phyloP scores from a whole-genome alignment of 1,284 basidiomycete species.

The Trichosporon ovoides region DNA sequence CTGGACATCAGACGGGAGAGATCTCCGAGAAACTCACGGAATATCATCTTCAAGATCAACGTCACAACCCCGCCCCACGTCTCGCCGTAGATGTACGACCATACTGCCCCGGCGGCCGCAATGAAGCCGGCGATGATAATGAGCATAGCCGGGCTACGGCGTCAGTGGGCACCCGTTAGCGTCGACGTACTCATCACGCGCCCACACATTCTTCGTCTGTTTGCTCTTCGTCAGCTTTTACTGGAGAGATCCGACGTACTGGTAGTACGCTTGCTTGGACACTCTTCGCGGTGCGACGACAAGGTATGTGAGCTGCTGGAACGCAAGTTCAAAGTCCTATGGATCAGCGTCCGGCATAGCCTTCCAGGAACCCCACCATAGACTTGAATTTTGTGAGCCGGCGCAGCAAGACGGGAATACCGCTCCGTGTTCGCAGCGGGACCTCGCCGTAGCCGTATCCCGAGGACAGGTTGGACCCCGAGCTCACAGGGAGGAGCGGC shows the following conservation, averaged over 20 bases:
- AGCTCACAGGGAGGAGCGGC: neutral
- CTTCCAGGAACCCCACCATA: conserved; percentile 58
- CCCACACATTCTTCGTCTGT: conserved; percentile 99
- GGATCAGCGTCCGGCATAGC: neutral
- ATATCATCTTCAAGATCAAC: conserved; percentile 71
- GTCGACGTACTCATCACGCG: conserved; percentile 67
- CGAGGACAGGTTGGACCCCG: neutral
- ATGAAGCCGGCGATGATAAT: conserved; percentile 69
- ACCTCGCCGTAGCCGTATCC: neutral
- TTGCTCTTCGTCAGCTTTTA: conserved; percentile 23
- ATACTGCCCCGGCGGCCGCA: conserved; percentile 68
- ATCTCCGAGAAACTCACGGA: conserved; percentile 51
- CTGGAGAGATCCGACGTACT: conserved; percentile 24
- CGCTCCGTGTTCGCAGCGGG: conserved; percentile 1
- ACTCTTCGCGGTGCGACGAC: conserved; percentile 85
- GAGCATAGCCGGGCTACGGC: conserved; percentile 67
- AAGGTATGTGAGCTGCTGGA: conserved; percentile 87
- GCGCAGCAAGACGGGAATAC: conserved; percentile 67
- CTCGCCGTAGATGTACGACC: conserved; percentile 77
- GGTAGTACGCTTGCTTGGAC: conserved; percentile 53
- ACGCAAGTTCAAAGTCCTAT: conserved; percentile 89
- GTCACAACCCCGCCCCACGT: conserved; percentile 56
- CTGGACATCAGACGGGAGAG: conserved; percentile 14
- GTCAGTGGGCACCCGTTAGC: neutral
- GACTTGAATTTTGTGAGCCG: conserved; percentile 72